These are phyloP conservation scores for Metarhizium humberi DNA, from an alignment of 2,329 filamentous ascomycete genomes.

Conservation along the genomic window DNA sequence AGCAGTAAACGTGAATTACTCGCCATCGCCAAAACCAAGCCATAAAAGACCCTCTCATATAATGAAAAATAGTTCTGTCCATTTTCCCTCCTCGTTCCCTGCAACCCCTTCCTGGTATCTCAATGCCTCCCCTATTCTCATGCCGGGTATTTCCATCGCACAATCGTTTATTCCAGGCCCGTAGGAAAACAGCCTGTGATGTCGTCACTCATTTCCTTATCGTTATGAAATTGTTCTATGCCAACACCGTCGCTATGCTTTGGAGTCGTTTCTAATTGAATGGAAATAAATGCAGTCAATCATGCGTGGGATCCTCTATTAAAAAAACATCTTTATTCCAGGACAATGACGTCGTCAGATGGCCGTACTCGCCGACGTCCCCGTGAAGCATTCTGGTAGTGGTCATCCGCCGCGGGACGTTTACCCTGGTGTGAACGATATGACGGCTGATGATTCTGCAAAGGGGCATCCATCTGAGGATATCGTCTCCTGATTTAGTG, in stretches of 20 bases:
- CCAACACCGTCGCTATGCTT: conserved; percentile 8
- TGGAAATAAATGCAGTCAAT: neutral
- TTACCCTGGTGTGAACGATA: conserved; percentile 3
- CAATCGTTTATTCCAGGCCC: neutral
- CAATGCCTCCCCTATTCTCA: neutral
- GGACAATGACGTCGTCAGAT: conserved; percentile 21
- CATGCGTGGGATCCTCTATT: neutral
- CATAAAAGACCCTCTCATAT: neutral
- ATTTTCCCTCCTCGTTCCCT: neutral
- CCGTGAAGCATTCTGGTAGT: conserved; percentile 1
- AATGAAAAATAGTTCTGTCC: neutral
- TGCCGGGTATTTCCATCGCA: conserved; percentile 4
- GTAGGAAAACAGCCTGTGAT: neutral
- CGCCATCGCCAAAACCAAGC: neutral
- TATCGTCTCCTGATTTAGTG: neutral
- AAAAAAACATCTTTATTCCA: conserved; percentile 16
- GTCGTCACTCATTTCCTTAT: neutral
- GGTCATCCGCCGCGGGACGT: conserved; percentile 3
- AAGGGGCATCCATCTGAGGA: neutral
- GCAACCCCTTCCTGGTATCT: neutral
- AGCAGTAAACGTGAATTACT: neutral
- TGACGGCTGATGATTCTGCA: neutral
- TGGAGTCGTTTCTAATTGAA: neutral
- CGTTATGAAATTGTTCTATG: conserved; percentile 3
- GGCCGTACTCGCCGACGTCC: conserved; percentile 10